Conservation (phyloP, 169 alveolate species). For the Pseudocohnilembus persalinus region DNA sequence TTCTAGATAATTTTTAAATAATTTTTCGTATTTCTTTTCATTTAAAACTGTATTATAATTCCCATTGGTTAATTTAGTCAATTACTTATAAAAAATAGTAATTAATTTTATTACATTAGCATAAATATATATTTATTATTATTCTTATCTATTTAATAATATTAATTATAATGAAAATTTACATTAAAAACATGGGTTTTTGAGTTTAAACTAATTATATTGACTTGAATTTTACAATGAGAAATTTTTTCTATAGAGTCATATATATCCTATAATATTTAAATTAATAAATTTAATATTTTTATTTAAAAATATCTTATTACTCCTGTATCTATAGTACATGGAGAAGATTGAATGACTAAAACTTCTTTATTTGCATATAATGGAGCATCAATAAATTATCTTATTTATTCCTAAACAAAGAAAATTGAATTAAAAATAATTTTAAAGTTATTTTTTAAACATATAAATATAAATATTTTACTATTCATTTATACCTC, state of each 20-base stretch:
- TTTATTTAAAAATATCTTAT: no score
- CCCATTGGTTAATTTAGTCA: not conserved
- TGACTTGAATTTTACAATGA: not conserved
- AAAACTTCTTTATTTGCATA: not conserved
- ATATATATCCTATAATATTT: not conserved
- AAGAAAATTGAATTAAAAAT: no score
- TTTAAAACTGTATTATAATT: not conserved
- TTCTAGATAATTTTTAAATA: not conserved
- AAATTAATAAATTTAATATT: no score
- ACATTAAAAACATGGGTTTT: not conserved
- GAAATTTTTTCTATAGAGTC: not conserved
- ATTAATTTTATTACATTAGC: no score
- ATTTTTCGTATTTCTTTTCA: not conserved
- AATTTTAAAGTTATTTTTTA: no score
- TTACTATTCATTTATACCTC: not conserved
- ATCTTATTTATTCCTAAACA: not conserved
- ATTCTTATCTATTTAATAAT: no score
- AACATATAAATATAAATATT: no score
- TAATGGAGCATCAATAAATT: not conserved
- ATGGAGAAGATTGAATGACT: not conserved
- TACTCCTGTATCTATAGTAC: not conserved
- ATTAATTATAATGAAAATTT: no score
- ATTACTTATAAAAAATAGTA: not conserved
- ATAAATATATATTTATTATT: no score
- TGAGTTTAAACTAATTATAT: not conserved